Base-by-base conservation (phyloP, 768 basidiomycete genomes). In the Cystobasidiopsis lactophilus region DNA sequence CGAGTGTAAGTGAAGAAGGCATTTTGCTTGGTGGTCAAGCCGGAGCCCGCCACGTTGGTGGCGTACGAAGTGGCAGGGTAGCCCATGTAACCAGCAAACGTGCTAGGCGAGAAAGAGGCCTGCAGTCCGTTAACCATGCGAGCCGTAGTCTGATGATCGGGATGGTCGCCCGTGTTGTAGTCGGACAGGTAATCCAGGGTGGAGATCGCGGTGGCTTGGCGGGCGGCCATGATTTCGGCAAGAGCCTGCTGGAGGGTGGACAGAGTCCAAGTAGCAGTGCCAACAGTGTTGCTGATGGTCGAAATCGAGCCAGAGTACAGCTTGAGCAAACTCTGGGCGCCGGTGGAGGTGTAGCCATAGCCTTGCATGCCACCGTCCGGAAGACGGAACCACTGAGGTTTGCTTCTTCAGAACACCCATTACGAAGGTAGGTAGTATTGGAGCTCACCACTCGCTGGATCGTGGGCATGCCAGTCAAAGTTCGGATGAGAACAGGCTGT, bases 1-100 rank as follows among this genome's bases (percentile, higher is more conserved):
- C 41, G 59, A 3, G 59, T 57, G 52, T 59, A 59, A 27, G 54
- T 45, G 38, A 57, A 59, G 54, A 59, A 59, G 3, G 59, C 59
- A 48, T 53, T 39, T 13, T 21, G 11, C 43, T 59, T 59, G n/a
- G 51, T 49, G 3, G 13, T 24, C 39, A 59, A 53, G 9, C 13
- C 9, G 9, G 46, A 5, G 27, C 45, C 50, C 2, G 23, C 26
- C 47, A 59, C 40, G 4, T 54, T 59, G 1, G 59, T 55, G 13
- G 49, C 49, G 41, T 26, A 33, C 39, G 29, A 23, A 19, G 35
- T 26, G 16, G 29, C 46, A n/a, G 41, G 49, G 43, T 31, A 47
- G 35, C 21, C 55, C 50, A 56, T 54, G 50, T 59, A 59, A 10
- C 59, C 59, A 5, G 55, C 21, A n/a, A n/a, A n/a, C n/a, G n/a